Base-by-base conservation (phyloP, 495 filamentous ascomycete species). In the Penicillium antarcticum region DNA sequence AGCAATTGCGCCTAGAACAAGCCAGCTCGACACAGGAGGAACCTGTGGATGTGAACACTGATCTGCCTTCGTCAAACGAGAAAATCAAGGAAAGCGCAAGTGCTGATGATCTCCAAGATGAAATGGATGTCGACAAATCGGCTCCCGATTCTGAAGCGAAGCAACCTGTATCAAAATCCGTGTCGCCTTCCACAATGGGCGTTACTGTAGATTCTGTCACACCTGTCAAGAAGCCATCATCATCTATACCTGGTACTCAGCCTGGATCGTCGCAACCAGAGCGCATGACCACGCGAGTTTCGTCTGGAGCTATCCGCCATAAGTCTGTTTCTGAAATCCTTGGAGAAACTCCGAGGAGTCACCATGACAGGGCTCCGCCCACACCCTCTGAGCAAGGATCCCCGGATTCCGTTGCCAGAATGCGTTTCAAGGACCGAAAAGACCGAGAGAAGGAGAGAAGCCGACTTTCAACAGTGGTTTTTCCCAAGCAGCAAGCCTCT, bases 391-490 rank as follows among this genome's bases (percentile, higher is more conserved):
- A 63, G 60, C 74, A 58, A 71, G 69, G 48, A 58, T 62, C 70
- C n/a, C 66, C 68, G 42, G 68, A 70, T 46, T 73, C 73, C 16
- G 62, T 79, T 37, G 69, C 76, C 1, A 73, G 77, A 44, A 69
- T 79, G 53, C 73, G 80, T 16, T 71, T 84, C 32, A 76, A 73
- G 50, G 78, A 77, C 52, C 59, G 76, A 9, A 84, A 81, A 60
- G 73, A 71, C 8, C 84, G 82, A 42, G 78, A 82, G 38, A 85
- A 77, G 58, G 80, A 84, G 37, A 80, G 81, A 60, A 82, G 72
- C 51, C 85, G 86, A 52, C 71, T 85, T 7, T 88, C 89, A 2
- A 88, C 88, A 0, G 89, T 95, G n/a, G 79, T 92, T 4, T 92
- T 95, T 63, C 83, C 85, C 2, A 86, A 85, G 41, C 83, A 80